Percentiles rank a stretch among this genome's conserved stretches.
Conservation (phyloP, 2,329 filamentous ascomycete genomes). For the Sphaerulina vaccinii region DNA sequence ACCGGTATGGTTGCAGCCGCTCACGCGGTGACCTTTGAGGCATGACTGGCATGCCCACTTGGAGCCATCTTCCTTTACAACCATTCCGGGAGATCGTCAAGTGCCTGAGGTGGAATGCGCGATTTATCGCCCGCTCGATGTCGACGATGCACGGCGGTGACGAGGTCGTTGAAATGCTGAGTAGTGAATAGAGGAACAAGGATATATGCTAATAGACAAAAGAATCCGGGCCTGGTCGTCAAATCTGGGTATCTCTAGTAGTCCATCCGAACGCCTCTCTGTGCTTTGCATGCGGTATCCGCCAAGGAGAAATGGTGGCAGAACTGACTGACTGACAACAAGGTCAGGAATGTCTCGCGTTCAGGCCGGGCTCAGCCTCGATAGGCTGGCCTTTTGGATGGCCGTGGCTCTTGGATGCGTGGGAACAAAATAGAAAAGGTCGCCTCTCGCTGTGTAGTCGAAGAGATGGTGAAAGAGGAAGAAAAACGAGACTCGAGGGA, state of each 20-base stretch:
- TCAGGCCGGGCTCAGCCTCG: constrained; percentile 15
- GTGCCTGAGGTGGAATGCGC: constrained; percentile 15
- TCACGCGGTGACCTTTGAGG: constrained; percentile 96
- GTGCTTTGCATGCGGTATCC: background rate
- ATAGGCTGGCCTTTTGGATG: constrained; percentile 13
- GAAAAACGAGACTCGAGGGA: constrained; percentile 1
- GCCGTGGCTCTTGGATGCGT: constrained; percentile 6
- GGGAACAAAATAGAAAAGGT: constrained; percentile 10
- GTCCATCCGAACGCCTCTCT: constrained; percentile 13
- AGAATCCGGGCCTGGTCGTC: constrained; percentile 13
- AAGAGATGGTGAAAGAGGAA: background rate
- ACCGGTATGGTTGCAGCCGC: constrained; percentile 96
- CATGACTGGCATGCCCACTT: constrained; percentile 98
- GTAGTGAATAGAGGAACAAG: background rate
- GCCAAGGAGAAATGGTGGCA: constrained; percentile 3
- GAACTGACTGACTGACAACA: constrained; percentile 3
- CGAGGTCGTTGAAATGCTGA: background rate
- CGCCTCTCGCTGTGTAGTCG: constrained; percentile 5
- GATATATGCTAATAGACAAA: constrained; percentile 7
- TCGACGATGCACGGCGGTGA: background rate
- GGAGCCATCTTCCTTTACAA: constrained; percentile 67
- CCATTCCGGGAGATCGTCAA: constrained; percentile 33
- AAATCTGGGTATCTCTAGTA: constrained; percentile 11
- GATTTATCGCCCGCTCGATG: constrained; percentile 16
- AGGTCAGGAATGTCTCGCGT: constrained; percentile 12